These are phyloP conservation scores for Eucommia ulmoides DNA, from an alignment of 257 asterid species.

Conservation along the genomic window DNA sequence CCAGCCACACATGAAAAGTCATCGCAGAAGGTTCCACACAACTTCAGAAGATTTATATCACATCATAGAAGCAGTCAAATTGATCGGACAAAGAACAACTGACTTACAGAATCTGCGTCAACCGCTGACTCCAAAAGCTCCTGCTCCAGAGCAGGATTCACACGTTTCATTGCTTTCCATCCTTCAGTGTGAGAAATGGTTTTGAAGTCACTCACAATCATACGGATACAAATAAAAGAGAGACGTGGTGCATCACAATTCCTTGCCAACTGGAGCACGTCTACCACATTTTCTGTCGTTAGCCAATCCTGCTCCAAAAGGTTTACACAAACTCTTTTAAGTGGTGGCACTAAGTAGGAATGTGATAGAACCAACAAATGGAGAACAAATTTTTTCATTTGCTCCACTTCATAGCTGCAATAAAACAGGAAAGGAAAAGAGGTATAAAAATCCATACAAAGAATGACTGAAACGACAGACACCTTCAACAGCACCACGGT, in stretches of 20 bases:
- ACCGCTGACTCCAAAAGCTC: slow-evolving; percentile 64
- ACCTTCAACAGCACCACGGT: no score
- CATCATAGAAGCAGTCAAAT: no score
- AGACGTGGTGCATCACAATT: slow-evolving; percentile 67
- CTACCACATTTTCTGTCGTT: slow-evolving; percentile 52
- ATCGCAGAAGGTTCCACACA: no score
- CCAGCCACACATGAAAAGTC: no score
- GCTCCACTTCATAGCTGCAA: slow-evolving; percentile 71
- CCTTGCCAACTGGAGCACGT: slow-evolving; percentile 67
- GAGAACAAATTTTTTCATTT: slow-evolving; percentile 63
- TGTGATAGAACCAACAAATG: slow-evolving; percentile 78
- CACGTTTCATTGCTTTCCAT: slow-evolving; percentile 75
- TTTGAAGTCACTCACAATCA: slow-evolving; percentile 59
- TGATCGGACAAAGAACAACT: no score
- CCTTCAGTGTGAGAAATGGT: slow-evolving; percentile 59
- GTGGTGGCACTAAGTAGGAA: slow-evolving; percentile 43
- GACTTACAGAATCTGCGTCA: slow-evolving; percentile 82
- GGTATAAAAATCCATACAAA: neutral
- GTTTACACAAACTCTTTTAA: slow-evolving; percentile 45
- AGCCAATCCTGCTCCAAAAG: slow-evolving; percentile 51
- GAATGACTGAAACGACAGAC: neutral
- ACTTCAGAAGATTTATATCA: no score
- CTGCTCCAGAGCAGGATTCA: slow-evolving; percentile 71
- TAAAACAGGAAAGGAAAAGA: slow-evolving; percentile 8
- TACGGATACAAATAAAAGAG: slow-evolving; percentile 36